Evolutionary conservation across 768 basidiomycete genomes (phyloP), one percentile per base, ranked within the genome.

Genomic region (Naganishia onofrii): DNA sequence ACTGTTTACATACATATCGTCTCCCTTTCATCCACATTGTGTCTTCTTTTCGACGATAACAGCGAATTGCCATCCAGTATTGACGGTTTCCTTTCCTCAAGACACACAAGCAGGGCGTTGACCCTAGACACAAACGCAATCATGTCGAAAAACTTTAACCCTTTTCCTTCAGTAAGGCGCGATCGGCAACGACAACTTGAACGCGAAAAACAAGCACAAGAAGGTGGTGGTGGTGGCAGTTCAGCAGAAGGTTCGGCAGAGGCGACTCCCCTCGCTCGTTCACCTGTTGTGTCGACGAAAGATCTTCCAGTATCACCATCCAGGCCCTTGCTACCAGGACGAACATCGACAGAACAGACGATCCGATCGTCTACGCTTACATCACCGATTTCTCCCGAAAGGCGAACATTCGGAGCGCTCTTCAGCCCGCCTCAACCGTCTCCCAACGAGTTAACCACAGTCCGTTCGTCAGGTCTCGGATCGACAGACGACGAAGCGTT

Each of bases 401-500:
- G 38, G 17, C 31, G 23, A 21, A 42, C 38, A 29, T 28, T 42
- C 10, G 10, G 38, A 44, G 36, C 23, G 42, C 42, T 23, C 26
- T 32, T 9, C 34, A 34, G 36, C 34, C n/a, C 23, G 23, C 21
- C n/a, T 15, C 36, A 44, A 15, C 42, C 42, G 13, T 42, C 42
- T 36, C 12, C 38, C 7, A 46, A 63, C 38, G 60, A 63, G 21
- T 12, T 4, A 5, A 63, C 60, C 12, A 63, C 60, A 1, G 60
- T 63, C 23, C 29, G 60, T 17, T 63, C 60, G 3, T 42, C 60
- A 2, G 60, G 60, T 12, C 28, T 63, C 3, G 38, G 60, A 21
- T 63, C 60, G 60, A 63, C 60, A 29, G 60, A 63, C 29, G 60
- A 63, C 60, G 60, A 63, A 29, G 60, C 60, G 42, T 63, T 63